A percentile compares a stretch with the other conserved stretches of the same genome.
phyloP scores from a whole-genome alignment of 495 filamentous ascomycete genomes.

The Penicillium cosmopolitanum region DNA sequence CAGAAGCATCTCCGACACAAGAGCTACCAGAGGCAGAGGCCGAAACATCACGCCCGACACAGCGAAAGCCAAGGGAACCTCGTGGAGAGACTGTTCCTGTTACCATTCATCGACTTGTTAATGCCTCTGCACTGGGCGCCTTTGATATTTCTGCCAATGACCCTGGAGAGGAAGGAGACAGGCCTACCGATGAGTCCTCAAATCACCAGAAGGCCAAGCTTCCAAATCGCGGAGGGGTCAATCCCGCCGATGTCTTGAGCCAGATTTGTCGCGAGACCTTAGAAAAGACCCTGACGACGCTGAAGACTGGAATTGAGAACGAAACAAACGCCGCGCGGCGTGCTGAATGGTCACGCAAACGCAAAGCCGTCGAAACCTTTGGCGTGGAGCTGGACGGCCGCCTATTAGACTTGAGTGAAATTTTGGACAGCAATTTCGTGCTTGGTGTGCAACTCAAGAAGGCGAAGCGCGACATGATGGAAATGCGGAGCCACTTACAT shows the following conservation, averaged over 20 bases:
- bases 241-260: slow-evolving; percentile 68
- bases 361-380: slow-evolving; percentile 68
- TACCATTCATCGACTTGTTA: slow-evolving; percentile 49
- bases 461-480: slow-evolving; percentile 65
- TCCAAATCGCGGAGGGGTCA: slow-evolving; percentile 65
- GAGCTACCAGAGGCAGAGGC: slow-evolving; percentile 24
- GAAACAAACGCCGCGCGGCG: slow-evolving; percentile 41
- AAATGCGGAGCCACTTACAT: slow-evolving; percentile 66
- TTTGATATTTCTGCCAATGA: slow-evolving; percentile 17
- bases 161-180: slow-evolving; percentile 37
- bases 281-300: slow-evolving; percentile 51
- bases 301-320: slow-evolving; percentile 42
- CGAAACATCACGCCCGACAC: slow-evolving; percentile 11
- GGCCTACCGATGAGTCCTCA: slow-evolving; percentile 40
- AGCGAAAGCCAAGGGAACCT: slow-evolving; percentile 33
- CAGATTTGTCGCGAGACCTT: slow-evolving; percentile 73
- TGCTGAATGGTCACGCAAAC: slow-evolving; percentile 62
- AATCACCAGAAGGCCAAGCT: slow-evolving; percentile 37
- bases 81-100: slow-evolving; percentile 50
- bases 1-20: slow-evolving; percentile 18
- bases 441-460: slow-evolving; percentile 64
- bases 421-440: slow-evolving; percentile 67
- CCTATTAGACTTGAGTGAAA: slow-evolving; percentile 54
- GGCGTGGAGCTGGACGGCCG: slow-evolving; percentile 67
- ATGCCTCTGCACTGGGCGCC: slow-evolving; percentile 35